Percentiles rank a stretch among this genome's conserved stretches.
Conservation (phyloP, 208 protist species). For the Leishmania mexicana region DNA sequence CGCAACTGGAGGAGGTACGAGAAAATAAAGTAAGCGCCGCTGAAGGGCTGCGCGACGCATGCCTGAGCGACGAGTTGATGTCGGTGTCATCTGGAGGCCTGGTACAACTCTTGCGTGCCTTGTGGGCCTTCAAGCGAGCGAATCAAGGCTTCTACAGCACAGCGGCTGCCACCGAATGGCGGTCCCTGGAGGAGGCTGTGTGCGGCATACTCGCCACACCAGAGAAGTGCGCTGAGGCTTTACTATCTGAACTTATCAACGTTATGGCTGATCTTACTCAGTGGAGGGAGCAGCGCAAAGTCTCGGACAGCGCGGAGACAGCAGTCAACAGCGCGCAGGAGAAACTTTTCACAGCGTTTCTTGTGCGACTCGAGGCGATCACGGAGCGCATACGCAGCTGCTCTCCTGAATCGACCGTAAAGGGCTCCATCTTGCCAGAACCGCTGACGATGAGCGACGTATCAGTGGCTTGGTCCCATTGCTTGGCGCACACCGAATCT, state of each 20-base stretch:
- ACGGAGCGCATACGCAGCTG: background rate
- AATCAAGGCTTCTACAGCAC: conserved; percentile 2
- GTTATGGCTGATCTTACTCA: background rate
- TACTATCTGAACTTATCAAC: background rate
- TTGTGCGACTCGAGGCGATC: background rate
- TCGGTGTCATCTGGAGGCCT: background rate
- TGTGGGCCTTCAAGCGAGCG: background rate
- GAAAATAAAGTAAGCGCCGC: background rate
- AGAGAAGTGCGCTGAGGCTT: background rate
- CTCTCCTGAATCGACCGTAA: background rate
- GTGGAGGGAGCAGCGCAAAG: background rate
- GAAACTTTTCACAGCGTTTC: background rate
- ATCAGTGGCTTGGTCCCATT: background rate
- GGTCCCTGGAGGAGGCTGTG: background rate
- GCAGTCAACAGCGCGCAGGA: background rate
- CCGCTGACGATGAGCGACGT: conserved; percentile 1
- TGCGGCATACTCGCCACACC: background rate
- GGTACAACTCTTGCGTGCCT: conserved; percentile 12
- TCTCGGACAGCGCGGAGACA: too few relatives aligned
- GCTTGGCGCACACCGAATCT: background rate
- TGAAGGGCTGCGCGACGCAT: conserved; percentile 14
- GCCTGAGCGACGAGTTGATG: conserved; percentile 3
- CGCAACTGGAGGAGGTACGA: background rate
- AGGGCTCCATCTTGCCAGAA: background rate
- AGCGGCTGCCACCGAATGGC: conserved; percentile 1